Percentiles rank a stretch among this genome's conserved stretches.
Evolutionary conservation across 2,329 filamentous ascomycete species (phyloP).

Genomic region (Dactylellina sp.): DNA sequence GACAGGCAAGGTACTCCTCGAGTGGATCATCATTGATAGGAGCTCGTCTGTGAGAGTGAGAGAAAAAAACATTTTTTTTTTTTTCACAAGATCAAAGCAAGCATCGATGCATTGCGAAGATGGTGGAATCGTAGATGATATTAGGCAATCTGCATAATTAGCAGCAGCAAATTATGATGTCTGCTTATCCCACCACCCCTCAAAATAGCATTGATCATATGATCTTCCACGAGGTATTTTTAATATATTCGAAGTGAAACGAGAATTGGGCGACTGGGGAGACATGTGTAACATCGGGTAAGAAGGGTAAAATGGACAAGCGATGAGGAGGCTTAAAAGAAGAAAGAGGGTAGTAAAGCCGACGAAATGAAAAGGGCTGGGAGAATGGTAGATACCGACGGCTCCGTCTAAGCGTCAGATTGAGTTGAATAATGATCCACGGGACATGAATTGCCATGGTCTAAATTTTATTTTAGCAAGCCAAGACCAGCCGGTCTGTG

Average conservation of each 20-base stretch:
- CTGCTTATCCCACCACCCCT: conserved; percentile 43
- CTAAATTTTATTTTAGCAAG: conserved; percentile 35
- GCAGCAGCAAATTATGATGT: conserved; percentile 5
- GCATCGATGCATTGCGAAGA: conserved; percentile 26
- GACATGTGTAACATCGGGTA: conserved; percentile 55
- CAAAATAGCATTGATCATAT: conserved; percentile 44
- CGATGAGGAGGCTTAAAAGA: conserved; percentile 46
- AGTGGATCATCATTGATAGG: conserved; percentile 40
- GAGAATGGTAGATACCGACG: conserved; percentile 44
- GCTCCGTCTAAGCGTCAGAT: conserved; percentile 45
- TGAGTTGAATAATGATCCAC: conserved; percentile 48
- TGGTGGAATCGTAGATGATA: conserved; percentile 39
- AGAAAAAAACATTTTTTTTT: not conserved
- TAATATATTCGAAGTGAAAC: conserved; percentile 52
- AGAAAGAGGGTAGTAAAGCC: conserved; percentile 26
- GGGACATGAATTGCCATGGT: conserved; percentile 35
- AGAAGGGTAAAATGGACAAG: conserved; percentile 48
- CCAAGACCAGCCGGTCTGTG: conserved; percentile 26
- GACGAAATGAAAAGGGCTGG: conserved; percentile 20
- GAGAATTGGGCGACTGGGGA: conserved; percentile 17
- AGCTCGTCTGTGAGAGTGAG: conserved; percentile 30
- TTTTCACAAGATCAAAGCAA: conserved; percentile 2
- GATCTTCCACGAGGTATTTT: conserved; percentile 50
- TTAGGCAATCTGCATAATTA: conserved; percentile 49
- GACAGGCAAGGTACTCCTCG: conserved; percentile 2